Conservation (phyloP, 768 basidiomycete genomes). For the Russula virescens region DNA sequence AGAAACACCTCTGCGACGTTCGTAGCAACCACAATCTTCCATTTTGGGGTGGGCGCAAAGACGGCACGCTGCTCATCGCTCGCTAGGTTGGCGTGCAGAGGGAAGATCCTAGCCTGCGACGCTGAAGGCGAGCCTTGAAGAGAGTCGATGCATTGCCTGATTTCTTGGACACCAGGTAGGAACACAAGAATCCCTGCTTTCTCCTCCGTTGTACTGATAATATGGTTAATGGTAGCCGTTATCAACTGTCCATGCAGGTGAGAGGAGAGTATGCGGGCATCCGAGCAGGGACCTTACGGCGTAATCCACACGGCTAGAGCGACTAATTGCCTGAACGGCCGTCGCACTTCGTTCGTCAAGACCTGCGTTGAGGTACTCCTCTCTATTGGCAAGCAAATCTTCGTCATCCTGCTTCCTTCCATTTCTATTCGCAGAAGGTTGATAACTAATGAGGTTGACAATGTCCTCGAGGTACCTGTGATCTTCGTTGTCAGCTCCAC, state of each 20-base stretch:
- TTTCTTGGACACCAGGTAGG: constrained; percentile 86
- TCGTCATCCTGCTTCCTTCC: constrained; percentile 20
- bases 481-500: background rate
- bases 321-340: constrained; percentile 55
- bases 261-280: background rate
- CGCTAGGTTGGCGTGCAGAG: constrained; percentile 86
- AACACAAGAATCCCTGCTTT: constrained; percentile 79
- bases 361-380: constrained; percentile 45
- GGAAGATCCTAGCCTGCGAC: constrained; percentile 51
- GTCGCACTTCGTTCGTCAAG: constrained; percentile 46
- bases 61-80: constrained; percentile 77
- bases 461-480: constrained; percentile 23
- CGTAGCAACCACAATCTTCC: constrained; percentile 86
- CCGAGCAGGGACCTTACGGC: constrained; percentile 39
- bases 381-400: constrained; percentile 10
- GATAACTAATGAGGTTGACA: constrained; percentile 14
- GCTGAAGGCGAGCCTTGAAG: constrained; percentile 36
- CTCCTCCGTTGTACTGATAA: constrained; percentile 43
- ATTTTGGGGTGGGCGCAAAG: constrained; percentile 54
- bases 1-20: constrained; percentile 79
- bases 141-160: constrained; percentile 66
- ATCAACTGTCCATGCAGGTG: constrained; percentile 11
- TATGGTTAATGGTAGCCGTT: constrained; percentile 56
- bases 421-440: constrained; percentile 1
- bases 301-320: constrained; percentile 66